Percentiles rank a stretch among this genome's conserved stretches.
Evolutionary conservation across 106 monocot species (phyloP).

Genomic region (Dendrobium huoshanense): DNA sequence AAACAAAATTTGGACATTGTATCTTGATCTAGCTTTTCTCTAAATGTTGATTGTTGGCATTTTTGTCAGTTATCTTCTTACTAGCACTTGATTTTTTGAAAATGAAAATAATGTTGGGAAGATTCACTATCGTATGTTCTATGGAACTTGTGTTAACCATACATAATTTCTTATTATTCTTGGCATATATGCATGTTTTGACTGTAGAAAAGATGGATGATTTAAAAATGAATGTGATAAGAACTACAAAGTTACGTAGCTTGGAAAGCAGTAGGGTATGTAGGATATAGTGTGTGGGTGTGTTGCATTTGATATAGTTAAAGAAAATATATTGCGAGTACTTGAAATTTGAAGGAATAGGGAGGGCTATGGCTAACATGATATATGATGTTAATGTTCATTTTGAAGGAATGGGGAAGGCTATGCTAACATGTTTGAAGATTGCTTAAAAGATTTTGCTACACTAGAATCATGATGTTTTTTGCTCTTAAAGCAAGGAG

Average conservation of each 20-base stretch:
- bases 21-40: too few relatives aligned
- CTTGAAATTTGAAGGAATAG: neutral
- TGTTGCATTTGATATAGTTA: neutral
- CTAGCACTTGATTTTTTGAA: neutral
- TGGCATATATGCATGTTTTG: neutral
- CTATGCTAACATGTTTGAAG: neutral
- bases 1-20: too few relatives aligned
- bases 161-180: neutral
- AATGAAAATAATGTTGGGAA: neutral
- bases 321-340: neutral
- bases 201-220: neutral
- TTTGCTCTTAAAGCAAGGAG: neutral
- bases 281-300: neutral
- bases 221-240: neutral
- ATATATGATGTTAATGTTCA: neutral
- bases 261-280: neutral
- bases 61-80: neutral
- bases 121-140: neutral
- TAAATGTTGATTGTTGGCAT: neutral
- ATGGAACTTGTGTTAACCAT: neutral
- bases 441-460: neutral
- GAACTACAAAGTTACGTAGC: neutral
- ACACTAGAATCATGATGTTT: neutral
- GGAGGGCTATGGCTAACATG: neutral
- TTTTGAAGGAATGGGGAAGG: neutral